Percentiles rank a stretch among this genome's conserved stretches.
These are phyloP conservation scores for Aspergillus sclerotiicarbonarius DNA, from an alignment of 495 filamentous ascomycete genomes.

Conservation along the genomic window DNA sequence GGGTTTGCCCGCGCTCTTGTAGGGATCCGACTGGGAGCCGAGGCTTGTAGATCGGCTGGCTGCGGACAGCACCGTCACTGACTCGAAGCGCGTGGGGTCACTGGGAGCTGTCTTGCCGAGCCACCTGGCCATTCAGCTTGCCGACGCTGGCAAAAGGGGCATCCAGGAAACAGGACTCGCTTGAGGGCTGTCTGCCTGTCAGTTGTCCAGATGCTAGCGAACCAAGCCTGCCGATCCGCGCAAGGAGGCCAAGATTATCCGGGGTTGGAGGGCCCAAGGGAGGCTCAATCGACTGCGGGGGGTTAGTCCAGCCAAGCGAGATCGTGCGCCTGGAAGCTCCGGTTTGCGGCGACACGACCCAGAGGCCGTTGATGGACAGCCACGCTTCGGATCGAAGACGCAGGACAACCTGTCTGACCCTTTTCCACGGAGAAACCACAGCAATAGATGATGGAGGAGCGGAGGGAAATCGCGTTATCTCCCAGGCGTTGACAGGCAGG, in stretches of 20 bases:
- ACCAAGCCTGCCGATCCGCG: constrained; percentile 15
- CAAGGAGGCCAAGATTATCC: constrained; percentile 7
- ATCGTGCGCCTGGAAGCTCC: constrained; percentile 16
- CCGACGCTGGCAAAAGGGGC: constrained; percentile 4
- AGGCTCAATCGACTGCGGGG: constrained; percentile 21
- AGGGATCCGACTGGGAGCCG: not conserved
- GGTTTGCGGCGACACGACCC: not conserved
- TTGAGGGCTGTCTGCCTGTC: not conserved
- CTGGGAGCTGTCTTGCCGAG: not conserved
- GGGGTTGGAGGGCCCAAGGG: constrained; percentile 8
- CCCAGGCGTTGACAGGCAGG: not conserved
- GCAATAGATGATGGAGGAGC: not conserved
- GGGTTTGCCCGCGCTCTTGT: not conserved
- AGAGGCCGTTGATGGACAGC: too few relatives aligned
- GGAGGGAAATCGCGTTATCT: not conserved
- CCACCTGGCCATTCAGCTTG: not conserved
- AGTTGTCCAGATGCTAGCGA: constrained; percentile 2
- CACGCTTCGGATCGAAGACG: too few relatives aligned
- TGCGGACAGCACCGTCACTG: not conserved
- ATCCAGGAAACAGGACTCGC: not conserved
- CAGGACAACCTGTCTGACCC: too few relatives aligned
- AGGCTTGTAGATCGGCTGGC: not conserved
- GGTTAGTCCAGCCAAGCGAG: constrained; percentile 2
- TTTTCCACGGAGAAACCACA: too few relatives aligned
- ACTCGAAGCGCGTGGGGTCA: not conserved